Evolutionary conservation across 805 yeast genomes (phyloP).

Genomic region (Ogataea nitratoaversa): DNA sequence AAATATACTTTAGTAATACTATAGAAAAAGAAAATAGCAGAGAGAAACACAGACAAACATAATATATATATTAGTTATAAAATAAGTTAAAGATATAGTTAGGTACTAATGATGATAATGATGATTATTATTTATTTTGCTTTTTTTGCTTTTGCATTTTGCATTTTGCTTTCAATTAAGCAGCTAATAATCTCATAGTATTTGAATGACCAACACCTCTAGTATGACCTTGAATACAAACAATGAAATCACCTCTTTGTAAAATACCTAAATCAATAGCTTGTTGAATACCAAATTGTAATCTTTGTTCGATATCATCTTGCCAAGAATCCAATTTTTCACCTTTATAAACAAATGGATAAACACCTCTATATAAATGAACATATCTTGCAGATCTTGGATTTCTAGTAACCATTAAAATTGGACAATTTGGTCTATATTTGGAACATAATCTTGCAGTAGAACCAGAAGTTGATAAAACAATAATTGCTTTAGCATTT

Average conservation of each 20-base stretch:
- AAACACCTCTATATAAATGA: constrained; percentile 97
- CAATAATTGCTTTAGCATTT: constrained; percentile 94
- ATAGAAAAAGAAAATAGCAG: no score
- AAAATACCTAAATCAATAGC: constrained; percentile 85
- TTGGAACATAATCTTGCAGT: constrained; percentile 95
- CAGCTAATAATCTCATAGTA: constrained; percentile 89
- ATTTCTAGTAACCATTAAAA: constrained; percentile 97
- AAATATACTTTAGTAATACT: no score
- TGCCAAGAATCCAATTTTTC: constrained; percentile 80
- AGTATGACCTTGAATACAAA: constrained; percentile 98
- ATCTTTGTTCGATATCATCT: constrained; percentile 92
- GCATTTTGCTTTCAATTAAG: constrained; percentile 32
- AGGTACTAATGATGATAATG: no score
- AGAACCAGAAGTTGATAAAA: constrained; percentile 89
- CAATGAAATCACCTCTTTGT: constrained; percentile 80
- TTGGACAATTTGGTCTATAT: constrained; percentile 97
- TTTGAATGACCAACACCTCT: constrained; percentile 98
- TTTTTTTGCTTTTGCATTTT: not conserved
- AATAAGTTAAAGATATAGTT: no score
- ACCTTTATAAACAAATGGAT: constrained; percentile 84
- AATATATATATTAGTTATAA: no score
- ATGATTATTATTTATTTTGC: not conserved
- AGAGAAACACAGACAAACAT: no score
- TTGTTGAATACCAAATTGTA: constrained; percentile 87
- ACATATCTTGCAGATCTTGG: constrained; percentile 88